phyloP scores from a whole-genome alignment of 257 asterid genomes.

The Anisodus tanguticus region DNA sequence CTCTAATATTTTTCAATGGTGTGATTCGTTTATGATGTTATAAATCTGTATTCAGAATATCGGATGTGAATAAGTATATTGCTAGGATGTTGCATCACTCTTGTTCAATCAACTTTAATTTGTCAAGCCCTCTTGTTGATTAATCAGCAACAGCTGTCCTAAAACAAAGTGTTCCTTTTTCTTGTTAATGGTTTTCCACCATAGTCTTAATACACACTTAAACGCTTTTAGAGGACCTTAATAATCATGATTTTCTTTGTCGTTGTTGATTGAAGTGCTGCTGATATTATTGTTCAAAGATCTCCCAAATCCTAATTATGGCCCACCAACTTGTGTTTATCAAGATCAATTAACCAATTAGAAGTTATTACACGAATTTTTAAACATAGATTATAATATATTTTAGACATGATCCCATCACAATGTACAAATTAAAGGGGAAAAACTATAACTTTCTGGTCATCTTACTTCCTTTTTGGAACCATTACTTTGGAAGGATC shows the following conservation, averaged over 20 bases:
- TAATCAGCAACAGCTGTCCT: constrained; percentile 50
- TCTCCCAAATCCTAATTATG: constrained; percentile 60
- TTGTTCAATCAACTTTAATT: constrained; percentile 45
- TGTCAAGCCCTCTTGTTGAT: constrained; percentile 35
- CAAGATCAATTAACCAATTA: constrained; percentile 56
- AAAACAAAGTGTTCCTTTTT: too few species aligned
- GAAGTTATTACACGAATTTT: neutral
- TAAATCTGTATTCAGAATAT: neutral
- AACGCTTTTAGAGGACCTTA: constrained; percentile 48
- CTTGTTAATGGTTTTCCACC: constrained; percentile 60
- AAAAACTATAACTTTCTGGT: constrained; percentile 57
- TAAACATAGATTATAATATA: constrained; percentile 41
- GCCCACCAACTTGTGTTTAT: constrained; percentile 62
- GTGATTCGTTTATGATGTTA: accelerated
- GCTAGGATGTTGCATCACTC: neutral
- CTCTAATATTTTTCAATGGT: accelerated
- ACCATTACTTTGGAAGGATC: constrained; percentile 79
- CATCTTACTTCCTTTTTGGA: constrained; percentile 51
- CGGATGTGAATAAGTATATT: neutral
- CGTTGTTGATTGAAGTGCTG: constrained; percentile 77
- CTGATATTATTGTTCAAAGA: constrained; percentile 62
- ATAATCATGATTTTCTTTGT: constrained; percentile 54
- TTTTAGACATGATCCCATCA: constrained; percentile 46
- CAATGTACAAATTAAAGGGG: neutral
- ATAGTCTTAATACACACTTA: constrained; percentile 32